Evolutionary conservation across 345 rosid genomes (phyloP), one percentile per base, ranked within the genome.

Genomic region (Hibiscus syriacus): DNA sequence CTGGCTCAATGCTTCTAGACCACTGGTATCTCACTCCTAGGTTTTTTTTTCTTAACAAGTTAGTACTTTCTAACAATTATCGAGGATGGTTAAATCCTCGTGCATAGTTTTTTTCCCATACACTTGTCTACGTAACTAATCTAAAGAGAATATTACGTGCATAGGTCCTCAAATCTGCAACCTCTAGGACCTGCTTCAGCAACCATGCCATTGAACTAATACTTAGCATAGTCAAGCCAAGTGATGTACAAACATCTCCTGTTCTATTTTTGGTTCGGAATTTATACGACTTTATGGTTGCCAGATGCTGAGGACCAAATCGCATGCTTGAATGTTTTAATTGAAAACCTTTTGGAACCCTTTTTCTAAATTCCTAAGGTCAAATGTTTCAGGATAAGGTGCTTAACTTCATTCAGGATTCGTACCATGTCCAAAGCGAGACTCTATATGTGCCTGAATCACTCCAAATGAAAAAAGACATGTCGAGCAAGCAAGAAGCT

Each of bases 1-100:
- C 46, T 93, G 98, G 98, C 88, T 93, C 29, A 75, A 90, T 78
- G 98, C 97, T 74, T 87, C 98, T 57, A 81, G 68, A 74, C 92
- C 97, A 26, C 68, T 90, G 90, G 97, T 93, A 84, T 32, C 73
- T 48, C 67, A 34, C 63, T 69, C 62, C 20, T 32, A 41, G 6
- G 12, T 6, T 14, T 62, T 23, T 14, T 62, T 13, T 25, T 17
- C 1, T 36, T 38, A 38, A 38, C 41, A 1, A 5, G 43, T 32
- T 49, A 57, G 27, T 65, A 5, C 43, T 65, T 48, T 65, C 26
- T 27, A 20, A 10, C 30, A 0, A 30, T 17, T 29, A 25, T 43
- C 0, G 55, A 1, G 2, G 8, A 3, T 60, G 11, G 17, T 64
- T 45, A 43, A 9, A 26, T 17, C 30, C n/a, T 46, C 45, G 45